Evolutionary conservation across 352 stramenopile species (phyloP), one percentile per base, ranked within the genome.

Genomic region (Phytophthora pisi): DNA sequence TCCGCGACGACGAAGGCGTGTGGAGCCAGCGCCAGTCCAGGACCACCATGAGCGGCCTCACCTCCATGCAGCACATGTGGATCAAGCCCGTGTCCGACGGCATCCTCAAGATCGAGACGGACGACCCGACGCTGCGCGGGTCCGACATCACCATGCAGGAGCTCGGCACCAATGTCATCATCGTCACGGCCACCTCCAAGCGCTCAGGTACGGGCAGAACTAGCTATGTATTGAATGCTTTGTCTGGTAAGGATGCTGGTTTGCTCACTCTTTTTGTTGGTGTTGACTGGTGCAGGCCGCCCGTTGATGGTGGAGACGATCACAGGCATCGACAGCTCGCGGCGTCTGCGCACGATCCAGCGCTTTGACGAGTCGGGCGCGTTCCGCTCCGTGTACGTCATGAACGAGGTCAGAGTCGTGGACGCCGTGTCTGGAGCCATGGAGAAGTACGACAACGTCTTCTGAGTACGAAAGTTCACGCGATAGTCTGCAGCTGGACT

Each of bases 71-170:
- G 75, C 87, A 96, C 72, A 95, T 88, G 58, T 96, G 88, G 88
- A 93, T 96, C 69, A 92, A 90, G 51, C 86, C 88, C 16, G 86
- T 93, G n/a, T 81, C 88, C 4, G 88, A 96, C 64, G 86, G 88
- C 20, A 95, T 96, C 54, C 63, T 93, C 42, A 96, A 96, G 86
- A 79, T 96, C 47, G 89, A 96, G 75, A 87, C 87, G 8, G 89
- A 96, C 45, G 89, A 96, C 43, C 87, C 89, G 57, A 75, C 79
- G 40, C 72, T 95, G 31, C 77, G 87, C 43, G 87, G 84, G n/a
- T 78, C 78, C 2, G 89, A 96, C 52, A 92, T 94, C 31, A 95
- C 87, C 36, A 94, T 96, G 87, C 84, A 95, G 57, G 89, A 96
- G 66, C 67, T 93, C 13, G 89, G 89, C 4, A 82, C 82, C 15